Conservation (phyloP, 2,329 filamentous ascomycete genomes). For the Dryadomyces sulphureus region DNA sequence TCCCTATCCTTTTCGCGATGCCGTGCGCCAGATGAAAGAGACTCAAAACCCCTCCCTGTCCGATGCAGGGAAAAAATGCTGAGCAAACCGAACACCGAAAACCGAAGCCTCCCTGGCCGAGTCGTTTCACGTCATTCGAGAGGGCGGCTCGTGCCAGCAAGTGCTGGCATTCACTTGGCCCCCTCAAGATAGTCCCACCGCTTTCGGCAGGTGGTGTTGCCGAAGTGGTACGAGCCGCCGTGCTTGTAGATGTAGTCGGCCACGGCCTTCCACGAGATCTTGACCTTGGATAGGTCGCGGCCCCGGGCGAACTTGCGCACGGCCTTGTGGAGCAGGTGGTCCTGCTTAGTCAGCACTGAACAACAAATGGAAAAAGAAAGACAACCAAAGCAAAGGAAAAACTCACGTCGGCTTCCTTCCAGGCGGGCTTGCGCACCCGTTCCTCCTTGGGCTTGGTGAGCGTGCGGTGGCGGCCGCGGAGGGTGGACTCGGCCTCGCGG, state of each 20-base stretch:
- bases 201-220: constrained; percentile 42
- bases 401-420: constrained; percentile 50
- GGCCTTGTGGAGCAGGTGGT: constrained; percentile 28
- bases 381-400: neutral
- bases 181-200: constrained; percentile 33
- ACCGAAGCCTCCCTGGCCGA: too few species aligned
- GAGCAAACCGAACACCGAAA: too few species aligned
- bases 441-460: constrained; percentile 48
- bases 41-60: too few species aligned
- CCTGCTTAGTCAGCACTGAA: constrained; percentile 17
- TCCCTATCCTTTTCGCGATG: too few species aligned
- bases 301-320: constrained; percentile 20
- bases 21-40: too few species aligned
- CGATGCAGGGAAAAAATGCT: too few species aligned
- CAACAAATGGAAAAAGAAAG: neutral
- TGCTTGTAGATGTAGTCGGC: constrained; percentile 34
- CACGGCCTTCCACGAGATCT: constrained; percentile 42
- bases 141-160: too few species aligned
- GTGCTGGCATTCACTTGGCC: too few species aligned
- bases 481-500: constrained; percentile 53
- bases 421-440: constrained; percentile 50
- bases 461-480: constrained; percentile 52
- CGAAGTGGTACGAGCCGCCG: constrained; percentile 44
- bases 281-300: constrained; percentile 18
- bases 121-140: too few species aligned